Conservation (phyloP, 2,329 filamentous ascomycete genomes). For the Myriosclerotinia scirpicola region DNA sequence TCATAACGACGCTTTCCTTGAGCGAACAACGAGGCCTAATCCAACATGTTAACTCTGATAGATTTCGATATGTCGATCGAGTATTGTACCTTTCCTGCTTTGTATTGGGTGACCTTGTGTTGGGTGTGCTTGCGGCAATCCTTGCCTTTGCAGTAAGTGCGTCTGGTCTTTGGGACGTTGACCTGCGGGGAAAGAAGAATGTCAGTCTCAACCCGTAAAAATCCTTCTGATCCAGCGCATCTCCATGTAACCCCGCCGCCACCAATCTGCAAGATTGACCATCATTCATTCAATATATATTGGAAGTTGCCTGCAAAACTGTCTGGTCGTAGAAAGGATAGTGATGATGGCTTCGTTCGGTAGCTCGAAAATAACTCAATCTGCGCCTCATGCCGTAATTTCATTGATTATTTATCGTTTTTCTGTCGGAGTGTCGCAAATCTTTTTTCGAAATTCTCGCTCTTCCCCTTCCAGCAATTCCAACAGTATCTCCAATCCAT, state of each 20-base stretch:
- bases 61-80: slow-evolving; percentile 29
- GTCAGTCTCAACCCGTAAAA: slow-evolving; percentile 14
- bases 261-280: neutral
- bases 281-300: neutral
- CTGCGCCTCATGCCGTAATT: neutral
- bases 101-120: slow-evolving; percentile 96
- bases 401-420: neutral
- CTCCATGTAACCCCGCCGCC: neutral
- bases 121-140: slow-evolving; percentile 89
- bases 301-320: neutral
- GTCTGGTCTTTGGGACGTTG: slow-evolving; percentile 97
- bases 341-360: neutral
- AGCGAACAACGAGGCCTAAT: slow-evolving; percentile 80
- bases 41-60: slow-evolving; percentile 25
- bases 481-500: neutral
- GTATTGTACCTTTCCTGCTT: slow-evolving; percentile 78
- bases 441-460: slow-evolving; percentile 4
- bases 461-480: slow-evolving; percentile 6
- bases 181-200: slow-evolving; percentile 52
- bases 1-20: slow-evolving; percentile 99
- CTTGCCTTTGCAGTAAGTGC: slow-evolving; percentile 97
- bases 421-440: slow-evolving; percentile 12
- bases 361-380: neutral
- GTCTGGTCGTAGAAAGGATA: neutral
- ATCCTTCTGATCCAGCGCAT: neutral